phyloP scores from a whole-genome alignment of 176 grass and related monocot genomes.

The Phragmites australis region DNA sequence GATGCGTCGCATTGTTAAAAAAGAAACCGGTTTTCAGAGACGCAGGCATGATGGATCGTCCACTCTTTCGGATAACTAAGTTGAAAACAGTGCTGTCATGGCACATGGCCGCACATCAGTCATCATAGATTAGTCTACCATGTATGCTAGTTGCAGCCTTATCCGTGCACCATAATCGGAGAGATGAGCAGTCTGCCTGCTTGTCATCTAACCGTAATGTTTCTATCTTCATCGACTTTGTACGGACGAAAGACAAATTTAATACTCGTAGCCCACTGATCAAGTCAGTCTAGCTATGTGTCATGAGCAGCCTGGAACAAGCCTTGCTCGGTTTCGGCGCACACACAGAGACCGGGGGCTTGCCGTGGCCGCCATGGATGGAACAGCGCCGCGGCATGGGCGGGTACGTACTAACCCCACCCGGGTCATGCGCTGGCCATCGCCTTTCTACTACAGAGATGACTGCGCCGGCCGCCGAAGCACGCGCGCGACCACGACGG shows the following conservation, averaged over 20 bases:
- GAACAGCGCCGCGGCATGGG: conserved; percentile 34
- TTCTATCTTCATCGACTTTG: background rate
- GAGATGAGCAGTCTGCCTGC: background rate
- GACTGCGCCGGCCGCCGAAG: background rate
- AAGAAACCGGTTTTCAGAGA: no score
- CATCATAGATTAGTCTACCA: background rate
- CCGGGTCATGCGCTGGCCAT: background rate
- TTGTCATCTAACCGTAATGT: background rate
- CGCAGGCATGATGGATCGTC: background rate
- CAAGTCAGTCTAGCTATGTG: no score
- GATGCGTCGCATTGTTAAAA: no score
- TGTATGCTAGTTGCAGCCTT: background rate
- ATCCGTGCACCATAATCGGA: background rate
- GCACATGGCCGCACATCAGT: background rate
- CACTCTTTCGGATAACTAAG: background rate
- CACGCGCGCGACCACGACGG: background rate
- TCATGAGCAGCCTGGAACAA: no score
- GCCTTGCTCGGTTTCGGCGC: conserved; percentile 14
- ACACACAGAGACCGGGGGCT: conserved; percentile 4
- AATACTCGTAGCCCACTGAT: background rate
- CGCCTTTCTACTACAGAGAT: background rate
- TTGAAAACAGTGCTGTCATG: background rate
- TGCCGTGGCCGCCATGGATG: background rate
- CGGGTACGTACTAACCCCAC: background rate
- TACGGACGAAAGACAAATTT: background rate